These are phyloP conservation scores for Balamuthia mandrillaris DNA, from an alignment of 208 protist genomes.

Conservation along the genomic window DNA sequence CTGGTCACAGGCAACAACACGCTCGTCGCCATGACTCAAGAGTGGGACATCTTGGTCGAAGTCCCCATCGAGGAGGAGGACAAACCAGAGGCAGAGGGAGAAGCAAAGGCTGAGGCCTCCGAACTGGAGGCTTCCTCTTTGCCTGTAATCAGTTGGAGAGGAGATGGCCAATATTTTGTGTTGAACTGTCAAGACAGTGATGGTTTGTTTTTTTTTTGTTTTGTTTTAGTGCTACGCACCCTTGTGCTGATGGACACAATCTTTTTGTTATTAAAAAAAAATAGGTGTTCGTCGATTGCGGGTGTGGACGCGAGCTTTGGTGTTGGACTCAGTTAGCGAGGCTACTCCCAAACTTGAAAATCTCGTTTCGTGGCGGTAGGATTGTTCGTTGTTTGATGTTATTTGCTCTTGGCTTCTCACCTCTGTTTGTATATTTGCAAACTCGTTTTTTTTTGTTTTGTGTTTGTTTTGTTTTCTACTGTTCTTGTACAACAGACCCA, in stretches of 20 bases:
- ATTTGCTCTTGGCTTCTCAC: too few relatives aligned
- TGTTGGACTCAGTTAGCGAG: slow-evolving; percentile 44
- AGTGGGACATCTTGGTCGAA: slow-evolving; percentile 51
- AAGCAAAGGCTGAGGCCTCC: background rate
- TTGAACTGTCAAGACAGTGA: slow-evolving; percentile 14
- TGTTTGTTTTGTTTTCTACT: background rate
- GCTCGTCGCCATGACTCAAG: slow-evolving; percentile 53
- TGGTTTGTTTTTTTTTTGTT: background rate
- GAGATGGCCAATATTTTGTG: slow-evolving; percentile 64
- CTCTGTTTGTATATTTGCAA: too few relatives aligned
- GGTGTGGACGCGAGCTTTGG: slow-evolving; percentile 45
- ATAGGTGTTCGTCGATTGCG: slow-evolving; percentile 1
- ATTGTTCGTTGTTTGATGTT: too few relatives aligned
- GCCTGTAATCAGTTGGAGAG: slow-evolving; percentile 56
- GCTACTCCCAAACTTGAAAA: slow-evolving; percentile 24
- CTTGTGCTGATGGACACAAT: background rate
- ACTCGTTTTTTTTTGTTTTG: background rate
- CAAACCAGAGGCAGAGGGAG: background rate
- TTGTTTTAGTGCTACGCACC: background rate
- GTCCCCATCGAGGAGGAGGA: slow-evolving; percentile 45
- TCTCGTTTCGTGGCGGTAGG: slow-evolving; percentile 38
- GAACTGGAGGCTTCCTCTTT: background rate
- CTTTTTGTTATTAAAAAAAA: background rate
- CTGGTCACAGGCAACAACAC: slow-evolving; percentile 43
- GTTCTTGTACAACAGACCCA: slow-evolving; percentile 43